Conservation (phyloP, 495 filamentous ascomycete species). For the Lepraria neglecta region DNA sequence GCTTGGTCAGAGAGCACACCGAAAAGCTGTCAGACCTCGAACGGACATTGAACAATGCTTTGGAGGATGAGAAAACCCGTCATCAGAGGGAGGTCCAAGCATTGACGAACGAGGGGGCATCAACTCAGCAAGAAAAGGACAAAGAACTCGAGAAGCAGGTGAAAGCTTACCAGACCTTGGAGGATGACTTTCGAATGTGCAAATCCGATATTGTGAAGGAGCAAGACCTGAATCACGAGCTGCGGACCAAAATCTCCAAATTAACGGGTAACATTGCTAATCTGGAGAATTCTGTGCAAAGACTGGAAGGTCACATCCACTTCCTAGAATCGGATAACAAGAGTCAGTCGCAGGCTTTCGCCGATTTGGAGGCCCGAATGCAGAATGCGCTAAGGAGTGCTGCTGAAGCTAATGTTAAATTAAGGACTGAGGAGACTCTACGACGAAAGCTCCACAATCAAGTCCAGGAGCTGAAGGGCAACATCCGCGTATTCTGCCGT, state of each 20-base stretch:
- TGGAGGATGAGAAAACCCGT: conserved; percentile 57
- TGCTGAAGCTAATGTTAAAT: conserved; percentile 66
- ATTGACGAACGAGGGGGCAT: conserved; percentile 51
- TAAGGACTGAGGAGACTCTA: conserved; percentile 85
- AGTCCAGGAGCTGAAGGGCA: conserved; percentile 97
- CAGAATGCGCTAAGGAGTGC: conserved; percentile 67
- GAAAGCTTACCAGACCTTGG: conserved; percentile 51
- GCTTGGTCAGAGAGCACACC: conserved; percentile 40
- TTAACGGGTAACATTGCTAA: conserved; percentile 54
- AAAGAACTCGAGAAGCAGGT: conserved; percentile 57
- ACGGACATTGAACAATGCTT: conserved; percentile 46
- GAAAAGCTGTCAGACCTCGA: conserved; percentile 45
- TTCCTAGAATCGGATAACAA: conserved; percentile 84
- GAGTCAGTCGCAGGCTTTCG: conserved; percentile 73
- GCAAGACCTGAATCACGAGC: conserved; percentile 44
- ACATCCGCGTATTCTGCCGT: conserved; percentile 96
- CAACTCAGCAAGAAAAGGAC: conserved; percentile 58
- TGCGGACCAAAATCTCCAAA: conserved; percentile 59
- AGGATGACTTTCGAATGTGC: conserved; percentile 51
- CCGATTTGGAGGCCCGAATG: conserved; percentile 66
- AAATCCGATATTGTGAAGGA: conserved; percentile 43
- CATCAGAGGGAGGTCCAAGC: conserved; percentile 60
- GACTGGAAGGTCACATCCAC: conserved; percentile 70
- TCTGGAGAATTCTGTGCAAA: conserved; percentile 66
- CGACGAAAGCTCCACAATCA: conserved; percentile 93